phyloP scores from a whole-genome alignment of 2,329 filamentous ascomycete genomes.

The Fonsecaea multimorphosa region DNA sequence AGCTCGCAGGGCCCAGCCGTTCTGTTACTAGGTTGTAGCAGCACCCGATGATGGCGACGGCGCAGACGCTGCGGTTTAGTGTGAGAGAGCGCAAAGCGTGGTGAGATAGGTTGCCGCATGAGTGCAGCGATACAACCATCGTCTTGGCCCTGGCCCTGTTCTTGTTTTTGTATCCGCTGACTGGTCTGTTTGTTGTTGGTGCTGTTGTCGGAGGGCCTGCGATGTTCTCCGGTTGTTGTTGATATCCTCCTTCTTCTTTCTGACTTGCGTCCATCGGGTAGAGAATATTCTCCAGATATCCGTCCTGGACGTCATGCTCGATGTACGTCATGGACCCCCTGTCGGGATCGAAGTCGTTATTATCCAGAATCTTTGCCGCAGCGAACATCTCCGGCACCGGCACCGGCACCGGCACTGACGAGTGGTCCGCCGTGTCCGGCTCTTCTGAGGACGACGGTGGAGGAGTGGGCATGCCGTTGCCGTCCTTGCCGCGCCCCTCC shows the following conservation, averaged over 20 bases:
- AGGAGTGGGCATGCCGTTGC: constrained; percentile 9
- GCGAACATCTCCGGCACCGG: constrained; percentile 15
- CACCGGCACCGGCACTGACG: background rate
- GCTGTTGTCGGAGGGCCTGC: background rate
- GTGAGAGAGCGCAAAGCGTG: constrained; percentile 86
- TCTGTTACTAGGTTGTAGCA: constrained; percentile 98
- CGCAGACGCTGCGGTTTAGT: constrained; percentile 80
- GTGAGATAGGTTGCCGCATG: constrained; percentile 96
- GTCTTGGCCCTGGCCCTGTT: constrained; percentile 25
- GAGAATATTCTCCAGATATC: constrained; percentile 47
- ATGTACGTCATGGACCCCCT: constrained; percentile 51
- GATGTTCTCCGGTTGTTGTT: background rate
- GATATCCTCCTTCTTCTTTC: background rate
- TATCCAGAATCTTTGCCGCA: constrained; percentile 12
- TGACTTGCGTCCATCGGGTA: constrained; percentile 40
- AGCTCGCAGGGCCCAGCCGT: constrained; percentile 81
- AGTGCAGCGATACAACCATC: constrained; percentile 94
- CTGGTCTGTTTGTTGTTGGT: background rate
- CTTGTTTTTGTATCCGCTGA: background rate
- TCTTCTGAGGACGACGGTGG: constrained; percentile 17
- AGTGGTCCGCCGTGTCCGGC: background rate
- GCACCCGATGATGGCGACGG: constrained; percentile 95
- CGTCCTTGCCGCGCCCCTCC: constrained; percentile 2
- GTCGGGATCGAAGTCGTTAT: constrained; percentile 6
- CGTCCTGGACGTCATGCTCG: constrained; percentile 53